Conservation (phyloP, 768 basidiomycete genomes). For the Mrakia blollopis region DNA sequence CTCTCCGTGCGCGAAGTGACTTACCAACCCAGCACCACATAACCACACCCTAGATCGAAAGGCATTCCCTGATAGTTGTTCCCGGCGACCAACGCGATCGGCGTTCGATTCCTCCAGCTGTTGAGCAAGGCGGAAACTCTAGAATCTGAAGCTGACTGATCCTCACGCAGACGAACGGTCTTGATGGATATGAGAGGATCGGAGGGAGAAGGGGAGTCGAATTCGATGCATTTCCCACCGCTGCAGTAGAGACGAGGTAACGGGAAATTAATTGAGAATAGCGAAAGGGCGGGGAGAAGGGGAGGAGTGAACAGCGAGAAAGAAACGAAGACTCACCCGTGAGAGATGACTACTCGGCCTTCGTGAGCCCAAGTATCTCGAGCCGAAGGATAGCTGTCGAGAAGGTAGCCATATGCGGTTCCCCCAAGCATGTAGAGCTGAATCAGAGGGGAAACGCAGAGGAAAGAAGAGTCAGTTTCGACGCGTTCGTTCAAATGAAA, state of each 20-base stretch:
- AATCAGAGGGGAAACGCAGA: neutral
- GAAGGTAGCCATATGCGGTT: neutral
- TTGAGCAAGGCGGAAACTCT: neutral
- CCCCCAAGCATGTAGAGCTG: neutral
- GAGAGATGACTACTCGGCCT: neutral
- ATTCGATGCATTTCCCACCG: neutral
- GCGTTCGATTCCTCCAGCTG: neutral
- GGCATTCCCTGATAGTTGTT: neutral
- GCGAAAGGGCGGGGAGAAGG: neutral
- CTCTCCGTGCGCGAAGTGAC: too few relatives aligned
- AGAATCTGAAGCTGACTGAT: neutral
- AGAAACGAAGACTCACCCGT: neutral
- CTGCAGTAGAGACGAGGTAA: neutral
- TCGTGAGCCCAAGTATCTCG: constrained; percentile 1
- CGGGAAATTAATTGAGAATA: neutral
- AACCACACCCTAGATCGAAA: neutral
- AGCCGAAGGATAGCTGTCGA: neutral
- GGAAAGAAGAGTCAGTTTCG: neutral
- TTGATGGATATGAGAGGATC: neutral
- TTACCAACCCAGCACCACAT: neutral
- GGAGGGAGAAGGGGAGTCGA: neutral
- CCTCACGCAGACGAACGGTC: neutral
- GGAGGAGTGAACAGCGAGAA: neutral
- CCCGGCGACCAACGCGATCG: neutral
- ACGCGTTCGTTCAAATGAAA: neutral